A percentile compares a stretch with the other conserved stretches of the same genome.
These are phyloP conservation scores for Lepidium aucheri DNA, from an alignment of 345 rosid genomes.

Conservation along the genomic window DNA sequence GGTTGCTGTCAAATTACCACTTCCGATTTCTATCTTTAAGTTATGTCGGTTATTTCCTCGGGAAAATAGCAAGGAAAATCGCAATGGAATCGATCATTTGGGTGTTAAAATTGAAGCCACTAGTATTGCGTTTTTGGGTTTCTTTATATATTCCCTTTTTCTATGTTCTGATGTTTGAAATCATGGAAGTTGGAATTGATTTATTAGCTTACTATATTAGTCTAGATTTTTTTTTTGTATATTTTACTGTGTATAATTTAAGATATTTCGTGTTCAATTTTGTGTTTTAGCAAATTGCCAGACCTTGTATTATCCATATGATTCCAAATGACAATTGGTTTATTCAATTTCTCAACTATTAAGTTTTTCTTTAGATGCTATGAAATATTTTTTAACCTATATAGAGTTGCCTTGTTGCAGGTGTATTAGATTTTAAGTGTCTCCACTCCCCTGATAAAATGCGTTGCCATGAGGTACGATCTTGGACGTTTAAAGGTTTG, in stretches of 20 bases:
- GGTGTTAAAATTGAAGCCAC: background rate
- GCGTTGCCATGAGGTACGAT: slow-evolving; percentile 36
- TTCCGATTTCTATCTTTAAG: background rate
- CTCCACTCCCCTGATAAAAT: slow-evolving; percentile 2
- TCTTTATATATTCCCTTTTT: background rate
- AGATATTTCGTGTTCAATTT: background rate
- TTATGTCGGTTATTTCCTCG: background rate
- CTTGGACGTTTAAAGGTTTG: slow-evolving; percentile 48
- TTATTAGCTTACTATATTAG: slow-evolving; percentile 1
- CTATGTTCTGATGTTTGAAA: background rate
- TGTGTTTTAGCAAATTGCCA: background rate
- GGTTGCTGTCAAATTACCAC: background rate
- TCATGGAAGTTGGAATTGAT: background rate
- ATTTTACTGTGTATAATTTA: background rate
- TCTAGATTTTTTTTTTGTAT: background rate
- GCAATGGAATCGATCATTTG: background rate
- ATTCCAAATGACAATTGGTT: background rate
- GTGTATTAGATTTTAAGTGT: background rate
- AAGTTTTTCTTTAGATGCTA: background rate
- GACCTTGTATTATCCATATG: background rate
- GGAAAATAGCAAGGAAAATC: background rate
- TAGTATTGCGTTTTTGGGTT: background rate
- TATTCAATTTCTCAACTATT: background rate
- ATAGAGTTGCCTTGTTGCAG: background rate
- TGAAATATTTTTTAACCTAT: background rate